Evolutionary conservation across 768 basidiomycete genomes (phyloP).

Genomic region (Lactifluus pinguis): DNA sequence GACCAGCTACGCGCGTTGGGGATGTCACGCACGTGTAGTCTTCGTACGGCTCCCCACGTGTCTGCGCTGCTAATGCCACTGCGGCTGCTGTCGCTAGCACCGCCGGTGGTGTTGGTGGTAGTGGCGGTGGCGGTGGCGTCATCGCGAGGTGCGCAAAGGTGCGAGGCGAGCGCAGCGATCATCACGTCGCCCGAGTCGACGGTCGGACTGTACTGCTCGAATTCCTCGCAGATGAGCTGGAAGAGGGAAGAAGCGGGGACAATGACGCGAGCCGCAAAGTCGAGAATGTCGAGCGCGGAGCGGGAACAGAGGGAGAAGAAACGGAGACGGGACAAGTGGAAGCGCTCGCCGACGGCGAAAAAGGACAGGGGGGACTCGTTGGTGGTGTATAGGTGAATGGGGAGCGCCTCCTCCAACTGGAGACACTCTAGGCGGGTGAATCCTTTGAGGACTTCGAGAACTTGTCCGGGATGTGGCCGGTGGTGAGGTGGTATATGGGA

Average conservation of each 20-base stretch:
- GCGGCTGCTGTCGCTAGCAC: not conserved
- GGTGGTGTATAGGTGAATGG: constrained; percentile 2
- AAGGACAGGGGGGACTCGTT: constrained; percentile 1
- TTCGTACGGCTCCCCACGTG: constrained; percentile 4
- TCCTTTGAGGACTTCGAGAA: constrained; percentile 9
- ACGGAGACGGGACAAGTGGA: constrained; percentile 1
- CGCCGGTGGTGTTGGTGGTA: not conserved
- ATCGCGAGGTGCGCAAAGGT: constrained; percentile 4
- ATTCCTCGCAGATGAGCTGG: constrained; percentile 14
- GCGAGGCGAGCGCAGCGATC: constrained; percentile 13
- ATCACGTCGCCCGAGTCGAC: constrained; percentile 12
- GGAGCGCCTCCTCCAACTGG: constrained; percentile 14
- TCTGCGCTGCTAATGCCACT: not conserved
- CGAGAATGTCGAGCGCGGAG: constrained; percentile 16
- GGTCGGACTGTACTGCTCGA: constrained; percentile 3
- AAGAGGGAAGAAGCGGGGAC: constrained; percentile 10
- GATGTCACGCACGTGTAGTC: constrained; percentile 12
- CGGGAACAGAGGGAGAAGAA: constrained; percentile 12
- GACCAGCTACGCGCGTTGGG: constrained; percentile 12
- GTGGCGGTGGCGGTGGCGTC: not conserved
- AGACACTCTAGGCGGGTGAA: constrained; percentile 12
- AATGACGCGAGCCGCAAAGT: constrained; percentile 4
- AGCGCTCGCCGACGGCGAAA: constrained; percentile 2
- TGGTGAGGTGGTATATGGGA: constrained; percentile 7
- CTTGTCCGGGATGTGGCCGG: not conserved